Evolutionary conservation across 78 protist species (phyloP).

Genomic region (Diacronema lutheri): DNA sequence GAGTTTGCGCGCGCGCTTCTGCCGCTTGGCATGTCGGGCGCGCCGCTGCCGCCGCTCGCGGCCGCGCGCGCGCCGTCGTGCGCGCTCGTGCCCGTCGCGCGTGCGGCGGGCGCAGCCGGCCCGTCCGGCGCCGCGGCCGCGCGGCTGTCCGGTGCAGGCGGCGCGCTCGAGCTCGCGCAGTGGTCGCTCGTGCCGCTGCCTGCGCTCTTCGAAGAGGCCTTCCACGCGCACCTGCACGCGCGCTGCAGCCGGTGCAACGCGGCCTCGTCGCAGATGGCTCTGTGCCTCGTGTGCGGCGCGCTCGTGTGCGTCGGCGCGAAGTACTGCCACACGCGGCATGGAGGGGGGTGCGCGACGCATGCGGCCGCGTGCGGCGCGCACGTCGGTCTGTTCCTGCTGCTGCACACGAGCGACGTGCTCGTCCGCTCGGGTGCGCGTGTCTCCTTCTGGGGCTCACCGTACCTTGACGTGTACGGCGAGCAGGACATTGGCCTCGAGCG

Average conservation of each 20-base stretch:
- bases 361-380: background rate
- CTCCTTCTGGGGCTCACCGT: background rate
- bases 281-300: constrained; percentile 6
- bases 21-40: no score
- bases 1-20: no score
- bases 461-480: constrained; percentile 8
- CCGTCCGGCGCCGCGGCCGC: no score
- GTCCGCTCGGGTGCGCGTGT: background rate
- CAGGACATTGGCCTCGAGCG: background rate
- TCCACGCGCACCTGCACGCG: background rate
- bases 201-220: background rate
- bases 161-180: no score
- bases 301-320: background rate
- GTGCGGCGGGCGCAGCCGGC: no score
- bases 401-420: background rate
- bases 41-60: no score
- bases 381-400: background rate
- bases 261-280: background rate
- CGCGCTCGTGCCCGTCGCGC: no score
- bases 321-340: background rate
- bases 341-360: background rate
- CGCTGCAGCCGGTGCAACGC: background rate
- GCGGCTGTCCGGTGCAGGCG: no score
- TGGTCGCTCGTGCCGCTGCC: background rate
- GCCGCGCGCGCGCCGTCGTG: no score